phyloP scores from a whole-genome alignment of 768 basidiomycete species.

The Lactarius indigo region DNA sequence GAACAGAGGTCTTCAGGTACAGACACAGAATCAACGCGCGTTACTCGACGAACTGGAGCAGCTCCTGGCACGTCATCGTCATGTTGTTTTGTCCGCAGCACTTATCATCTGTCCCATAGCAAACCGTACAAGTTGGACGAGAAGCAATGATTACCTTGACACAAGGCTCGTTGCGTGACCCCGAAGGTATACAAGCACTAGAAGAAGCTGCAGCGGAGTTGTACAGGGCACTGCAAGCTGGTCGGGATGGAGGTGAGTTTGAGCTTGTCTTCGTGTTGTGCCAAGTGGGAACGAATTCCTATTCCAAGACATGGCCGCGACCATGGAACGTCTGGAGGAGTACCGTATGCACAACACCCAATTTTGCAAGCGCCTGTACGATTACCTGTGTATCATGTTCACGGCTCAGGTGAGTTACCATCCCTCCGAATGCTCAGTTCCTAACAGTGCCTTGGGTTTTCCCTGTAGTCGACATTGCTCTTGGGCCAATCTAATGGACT shows the following conservation, averaged over 20 bases:
- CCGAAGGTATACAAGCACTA: slow-evolving; percentile 67
- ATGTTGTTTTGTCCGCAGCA: not conserved
- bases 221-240: slow-evolving; percentile 93
- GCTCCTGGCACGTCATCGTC: slow-evolving; percentile 53
- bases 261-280: not conserved
- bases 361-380: slow-evolving; percentile 88
- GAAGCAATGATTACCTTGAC: slow-evolving; percentile 71
- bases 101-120: slow-evolving; percentile 41
- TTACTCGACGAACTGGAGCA: slow-evolving; percentile 84
- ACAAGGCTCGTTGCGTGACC: slow-evolving; percentile 85
- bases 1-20: slow-evolving; percentile 94
- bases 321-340: slow-evolving; percentile 88
- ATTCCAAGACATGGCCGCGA: slow-evolving; percentile 86
- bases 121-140: slow-evolving; percentile 91
- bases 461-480: slow-evolving; percentile 58
- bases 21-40: slow-evolving; percentile 90
- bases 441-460: not conserved
- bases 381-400: slow-evolving; percentile 90
- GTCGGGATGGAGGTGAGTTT: slow-evolving; percentile 76
- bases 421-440: slow-evolving; percentile 1
- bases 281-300: slow-evolving; percentile 1
- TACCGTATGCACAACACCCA: slow-evolving; percentile 87
- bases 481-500: slow-evolving; percentile 62
- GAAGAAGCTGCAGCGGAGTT: slow-evolving; percentile 82
- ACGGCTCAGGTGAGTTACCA: slow-evolving; percentile 67